Base-by-base conservation (phyloP, 1,284 basidiomycete genomes). In the Apiotrichum sp. region DNA sequence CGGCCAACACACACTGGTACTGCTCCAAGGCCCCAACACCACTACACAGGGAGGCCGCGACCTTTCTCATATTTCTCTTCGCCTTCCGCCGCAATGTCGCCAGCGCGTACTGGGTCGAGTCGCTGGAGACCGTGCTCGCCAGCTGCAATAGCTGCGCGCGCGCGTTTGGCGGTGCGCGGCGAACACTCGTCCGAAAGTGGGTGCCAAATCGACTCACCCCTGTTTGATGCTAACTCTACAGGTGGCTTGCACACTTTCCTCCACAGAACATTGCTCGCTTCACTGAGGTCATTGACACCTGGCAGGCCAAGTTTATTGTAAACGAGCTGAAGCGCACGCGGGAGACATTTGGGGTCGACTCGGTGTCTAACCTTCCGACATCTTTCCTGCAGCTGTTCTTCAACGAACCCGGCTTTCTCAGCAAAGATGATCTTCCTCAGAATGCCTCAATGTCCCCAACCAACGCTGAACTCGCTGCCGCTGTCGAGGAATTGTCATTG, bases 31-130 rank as follows among this genome's bases (percentile, higher is more conserved):
- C 66, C 1, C 46, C 52, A 1, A 62, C 61, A 7, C 39, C 49
- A 2, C 50, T 70, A 10, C 64, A 68, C 49, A 51, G 55, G 4
- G 61, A 69, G 36, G 82, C 85, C 1, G 88, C 90, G 0, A 84
- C 83, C 0, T 93, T 89, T 75, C 80, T 89, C 48, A 78, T 92
- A 50, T 82, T 88, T 58, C 74, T 93, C 45, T 86, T 87, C 66
- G 89, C 89, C 4, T 93, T 89, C 65, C 78, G 82, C 33, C 57
- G 69, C 50, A 83, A 83, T 57, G 34, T 44, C 9, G 53, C 52
- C 5, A 50, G 41, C 57, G 47, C 52, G 44, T 34, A 47, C 16
- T 93, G 88, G 87, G 83, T 84, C 68, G 68, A 70, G 14, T 80
- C 78, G 56, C 71, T 91, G 48, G 77, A 79, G 47, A 62, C 61